A percentile compares a stretch with the other conserved stretches of the same genome.
These are phyloP conservation scores for Neurospora africana DNA, from an alignment of 495 filamentous ascomycete species.

Conservation along the genomic window DNA sequence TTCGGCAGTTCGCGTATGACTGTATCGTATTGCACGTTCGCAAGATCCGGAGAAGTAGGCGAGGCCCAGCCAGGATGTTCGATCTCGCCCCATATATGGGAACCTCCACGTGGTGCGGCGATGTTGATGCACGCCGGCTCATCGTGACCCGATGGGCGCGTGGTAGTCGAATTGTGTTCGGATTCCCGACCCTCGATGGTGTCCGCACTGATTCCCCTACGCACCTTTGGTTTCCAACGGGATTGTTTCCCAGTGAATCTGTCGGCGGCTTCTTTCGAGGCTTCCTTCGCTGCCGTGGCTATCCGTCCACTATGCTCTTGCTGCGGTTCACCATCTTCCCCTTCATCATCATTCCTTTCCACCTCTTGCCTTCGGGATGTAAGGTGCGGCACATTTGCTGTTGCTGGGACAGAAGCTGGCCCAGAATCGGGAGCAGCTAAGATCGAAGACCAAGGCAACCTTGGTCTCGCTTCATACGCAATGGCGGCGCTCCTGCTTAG, in stretches of 20 bases:
- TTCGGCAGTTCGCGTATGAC: constrained; percentile 85
- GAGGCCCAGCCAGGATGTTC: constrained; percentile 86
- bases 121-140: constrained; percentile 4
- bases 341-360: background rate
- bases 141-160: background rate
- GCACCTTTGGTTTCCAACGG: background rate
- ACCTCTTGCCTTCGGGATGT: background rate
- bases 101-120: constrained; percentile 20
- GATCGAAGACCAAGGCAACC: constrained; percentile 30
- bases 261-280: background rate
- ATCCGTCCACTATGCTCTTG: background rate
- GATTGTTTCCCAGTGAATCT: background rate
- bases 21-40: constrained; percentile 65
- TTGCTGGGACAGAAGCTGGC: background rate
- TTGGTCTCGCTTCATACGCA: constrained; percentile 66
- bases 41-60: constrained; percentile 59
- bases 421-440: background rate
- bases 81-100: constrained; percentile 59
- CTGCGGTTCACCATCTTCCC: background rate
- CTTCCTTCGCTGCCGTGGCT: background rate
- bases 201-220: constrained; percentile 3
- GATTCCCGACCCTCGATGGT: constrained; percentile 1
- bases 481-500: constrained; percentile 70
- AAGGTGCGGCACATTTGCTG: background rate
- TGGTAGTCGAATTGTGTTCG: constrained; percentile 11